These are phyloP conservation scores for Cryptosporidium parvum DNA, from an alignment of 169 alveolate species.

Conservation along the genomic window DNA sequence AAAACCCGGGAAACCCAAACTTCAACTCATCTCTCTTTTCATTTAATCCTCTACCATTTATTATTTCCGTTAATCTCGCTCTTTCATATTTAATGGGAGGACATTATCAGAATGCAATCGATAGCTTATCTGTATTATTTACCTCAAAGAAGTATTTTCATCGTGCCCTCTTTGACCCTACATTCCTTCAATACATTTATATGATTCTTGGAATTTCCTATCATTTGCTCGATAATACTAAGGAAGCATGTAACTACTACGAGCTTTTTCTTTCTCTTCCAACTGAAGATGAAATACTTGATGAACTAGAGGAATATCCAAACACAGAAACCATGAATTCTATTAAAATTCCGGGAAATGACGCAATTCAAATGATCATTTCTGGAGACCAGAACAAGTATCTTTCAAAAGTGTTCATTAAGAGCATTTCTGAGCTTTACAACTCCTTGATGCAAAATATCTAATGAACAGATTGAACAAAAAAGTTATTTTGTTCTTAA, in stretches of 20 bases:
- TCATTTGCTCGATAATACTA: conserved; percentile 40
- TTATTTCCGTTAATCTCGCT: conserved; percentile 46
- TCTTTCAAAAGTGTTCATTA: conserved; percentile 34
- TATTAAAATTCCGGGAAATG: conserved; percentile 33
- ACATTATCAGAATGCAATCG: conserved; percentile 54
- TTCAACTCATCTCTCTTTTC: conserved; percentile 49
- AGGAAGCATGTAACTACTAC: conserved; percentile 51
- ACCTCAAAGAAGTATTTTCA: conserved; percentile 36
- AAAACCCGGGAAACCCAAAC: conserved; percentile 16
- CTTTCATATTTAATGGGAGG: conserved; percentile 66
- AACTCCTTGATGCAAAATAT: conserved; percentile 25
- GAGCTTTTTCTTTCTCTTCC: conserved; percentile 58
- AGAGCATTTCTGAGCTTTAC: conserved; percentile 42
- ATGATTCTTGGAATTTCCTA: conserved; percentile 35
- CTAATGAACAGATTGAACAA: neutral
- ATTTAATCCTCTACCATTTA: conserved; percentile 44
- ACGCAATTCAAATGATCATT: conserved; percentile 29
- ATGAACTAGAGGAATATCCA: conserved; percentile 31
- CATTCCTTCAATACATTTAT: conserved; percentile 49
- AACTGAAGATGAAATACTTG: conserved; percentile 18
- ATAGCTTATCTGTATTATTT: conserved; percentile 16
- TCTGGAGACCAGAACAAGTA: conserved; percentile 22
- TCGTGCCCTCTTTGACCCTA: conserved; percentile 27
- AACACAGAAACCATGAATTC: conserved; percentile 9
- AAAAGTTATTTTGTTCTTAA: neutral